Percentiles rank a stretch among this genome's conserved stretches.
Evolutionary conservation across 495 filamentous ascomycete species (phyloP).

Genomic region (Tuber borchii): DNA sequence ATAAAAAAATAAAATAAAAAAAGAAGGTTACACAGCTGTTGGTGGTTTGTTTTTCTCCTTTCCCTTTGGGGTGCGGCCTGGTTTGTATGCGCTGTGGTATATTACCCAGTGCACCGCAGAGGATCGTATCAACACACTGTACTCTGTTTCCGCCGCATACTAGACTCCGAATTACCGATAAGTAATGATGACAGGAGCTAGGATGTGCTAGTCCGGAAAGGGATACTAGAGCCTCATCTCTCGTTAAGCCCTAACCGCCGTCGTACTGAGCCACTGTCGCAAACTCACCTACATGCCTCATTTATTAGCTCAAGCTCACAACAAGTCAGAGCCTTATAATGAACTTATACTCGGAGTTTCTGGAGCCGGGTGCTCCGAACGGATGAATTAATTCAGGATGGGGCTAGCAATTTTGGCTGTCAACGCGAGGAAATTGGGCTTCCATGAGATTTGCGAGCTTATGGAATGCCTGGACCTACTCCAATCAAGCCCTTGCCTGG

Average conservation of each 20-base stretch:
- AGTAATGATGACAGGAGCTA: background rate
- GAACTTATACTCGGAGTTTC: background rate
- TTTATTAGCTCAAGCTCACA: background rate
- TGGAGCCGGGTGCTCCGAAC: background rate
- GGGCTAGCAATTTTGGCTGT: background rate
- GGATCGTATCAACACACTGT: background rate
- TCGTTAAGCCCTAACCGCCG: background rate
- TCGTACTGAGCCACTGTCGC: background rate
- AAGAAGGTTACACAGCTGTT: background rate
- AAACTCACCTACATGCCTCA: background rate
- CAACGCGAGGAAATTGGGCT: background rate
- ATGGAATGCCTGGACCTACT: background rate
- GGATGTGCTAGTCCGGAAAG: background rate
- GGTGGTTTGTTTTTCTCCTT: background rate
- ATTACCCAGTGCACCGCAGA: background rate
- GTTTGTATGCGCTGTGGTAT: background rate
- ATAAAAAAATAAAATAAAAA: background rate
- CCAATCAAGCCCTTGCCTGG: background rate
- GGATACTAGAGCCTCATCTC: background rate
- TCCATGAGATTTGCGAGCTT: background rate
- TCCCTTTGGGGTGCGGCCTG: background rate
- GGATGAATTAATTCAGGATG: background rate
- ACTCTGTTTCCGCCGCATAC: background rate
- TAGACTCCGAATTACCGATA: background rate
- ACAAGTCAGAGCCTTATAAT: background rate